Conservation (phyloP, 129 eudicot species). For the Chrysanthemum lavandulifolium region DNA sequence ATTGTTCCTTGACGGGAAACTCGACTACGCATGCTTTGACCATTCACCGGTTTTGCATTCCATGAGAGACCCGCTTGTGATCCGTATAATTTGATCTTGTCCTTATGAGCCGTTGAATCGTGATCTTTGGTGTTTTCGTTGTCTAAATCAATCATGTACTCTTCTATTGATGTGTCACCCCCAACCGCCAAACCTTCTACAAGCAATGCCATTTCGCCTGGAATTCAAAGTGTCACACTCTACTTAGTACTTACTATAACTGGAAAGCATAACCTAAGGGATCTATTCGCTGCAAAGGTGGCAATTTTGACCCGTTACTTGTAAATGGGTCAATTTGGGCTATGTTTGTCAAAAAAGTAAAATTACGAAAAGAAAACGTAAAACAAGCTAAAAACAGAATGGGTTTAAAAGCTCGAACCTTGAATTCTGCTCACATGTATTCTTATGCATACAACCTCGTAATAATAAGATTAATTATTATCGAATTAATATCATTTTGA, state of each 20-base stretch:
- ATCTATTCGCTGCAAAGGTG: neutral
- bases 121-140: constrained; percentile 41
- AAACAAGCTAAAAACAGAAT: neutral
- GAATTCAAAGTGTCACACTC: constrained; percentile 2
- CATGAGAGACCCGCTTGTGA: constrained; percentile 61
- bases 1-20: constrained; percentile 60
- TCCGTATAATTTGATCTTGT: constrained; percentile 60
- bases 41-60: constrained; percentile 61
- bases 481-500: too few relatives aligned
- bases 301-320: neutral
- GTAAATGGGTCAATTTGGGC: neutral
- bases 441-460: neutral
- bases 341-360: neutral
- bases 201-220: constrained; percentile 70
- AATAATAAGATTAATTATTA: neutral
- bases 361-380: neutral
- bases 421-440: neutral
- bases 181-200: constrained; percentile 75
- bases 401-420: neutral
- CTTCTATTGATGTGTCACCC: constrained; percentile 62
- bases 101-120: constrained; percentile 44
- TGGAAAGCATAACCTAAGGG: neutral
- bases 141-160: constrained; percentile 54
- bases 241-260: constrained; percentile 3
- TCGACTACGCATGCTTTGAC: constrained; percentile 48